phyloP scores from a whole-genome alignment of 2,329 filamentous ascomycete species.

The Capronia epimyces region DNA sequence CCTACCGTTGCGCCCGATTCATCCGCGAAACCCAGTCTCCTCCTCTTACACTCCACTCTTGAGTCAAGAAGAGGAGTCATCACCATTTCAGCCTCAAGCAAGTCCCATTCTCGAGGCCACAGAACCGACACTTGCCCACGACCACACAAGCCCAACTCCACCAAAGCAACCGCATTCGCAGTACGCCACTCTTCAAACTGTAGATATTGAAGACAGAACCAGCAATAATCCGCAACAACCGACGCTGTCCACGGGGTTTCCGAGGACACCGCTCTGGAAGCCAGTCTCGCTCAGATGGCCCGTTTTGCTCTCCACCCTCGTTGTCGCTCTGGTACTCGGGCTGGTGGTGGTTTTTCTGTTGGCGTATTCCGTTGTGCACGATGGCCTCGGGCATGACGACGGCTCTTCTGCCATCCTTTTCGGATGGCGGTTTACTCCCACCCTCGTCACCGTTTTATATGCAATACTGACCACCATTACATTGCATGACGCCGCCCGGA shows the following conservation, averaged over 20 bases:
- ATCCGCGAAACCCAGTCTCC: neutral
- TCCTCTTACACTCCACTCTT: neutral
- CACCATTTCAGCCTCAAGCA: neutral
- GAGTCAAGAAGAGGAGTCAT: neutral
- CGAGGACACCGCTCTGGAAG: constrained; percentile 1
- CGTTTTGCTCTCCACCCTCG: constrained; percentile 1
- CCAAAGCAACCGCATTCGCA: neutral
- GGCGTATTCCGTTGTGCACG: constrained; percentile 22
- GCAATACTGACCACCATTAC: constrained; percentile 27
- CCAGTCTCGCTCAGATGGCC: constrained; percentile 8
- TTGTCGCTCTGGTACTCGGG: constrained; percentile 6
- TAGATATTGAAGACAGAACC: neutral
- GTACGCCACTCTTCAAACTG: neutral
- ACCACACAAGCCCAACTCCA: neutral
- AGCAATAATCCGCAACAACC: neutral
- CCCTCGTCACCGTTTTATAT: constrained; percentile 30
- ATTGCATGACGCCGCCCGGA: constrained; percentile 29
- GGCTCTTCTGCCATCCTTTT: constrained; percentile 29
- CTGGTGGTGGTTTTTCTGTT: constrained; percentile 4
- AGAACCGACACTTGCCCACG: neutral
- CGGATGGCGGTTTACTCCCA: constrained; percentile 31
- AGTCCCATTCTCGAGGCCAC: too few relatives aligned
- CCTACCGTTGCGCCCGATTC: constrained; percentile 2
- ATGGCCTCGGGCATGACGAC: constrained; percentile 29
- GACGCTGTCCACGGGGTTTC: neutral